Base-by-base conservation (phyloP, 331 rosid species). In the Ulmus americana region DNA sequence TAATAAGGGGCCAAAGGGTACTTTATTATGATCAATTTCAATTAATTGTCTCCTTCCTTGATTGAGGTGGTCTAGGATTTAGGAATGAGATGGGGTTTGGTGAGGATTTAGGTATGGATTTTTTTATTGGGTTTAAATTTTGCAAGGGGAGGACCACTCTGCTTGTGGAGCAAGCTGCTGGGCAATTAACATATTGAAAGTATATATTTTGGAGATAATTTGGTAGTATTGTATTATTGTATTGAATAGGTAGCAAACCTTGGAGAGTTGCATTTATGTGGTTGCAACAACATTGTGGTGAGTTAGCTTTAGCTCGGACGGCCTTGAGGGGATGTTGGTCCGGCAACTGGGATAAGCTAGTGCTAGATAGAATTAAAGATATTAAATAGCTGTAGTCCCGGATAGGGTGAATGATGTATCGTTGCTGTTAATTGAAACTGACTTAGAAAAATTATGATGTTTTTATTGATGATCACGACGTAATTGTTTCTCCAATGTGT, bases 51-150 rank as follows among this genome's bases (percentile, higher is more conserved):
- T 28, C 54, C 9, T 13, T 49, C 54, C 2, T 6, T 14, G 63
- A 8, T 18, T 41, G 11, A 59, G 47, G 45, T 39, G 63, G 63
- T 39, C 46, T 39, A 7, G 45, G 47, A 13, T 39, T 20, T 39
- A 7, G 45, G 47, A 13, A 58, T 58, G 28, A 58, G 63, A 39
- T 58, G 47, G 22, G 20, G 10, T 58, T 52, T 58, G 63, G 11
- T 8, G 39, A 39, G 18, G 28, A 7, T 39, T 39, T 49, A 5
- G 22, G 5, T 13, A 1, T 28, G 35, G 35, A 28, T 28, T 28
- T 28, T 28, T 28, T 15, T 52, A 5, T 52, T n/a, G 56, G 56
- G 6, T 52, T 15, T 0, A 15, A 6, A 57, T 13, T 10, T 57
- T 39, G 3, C 11, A 5, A 39, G 13, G 14, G 63, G 6, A 10